A percentile compares a stretch with the other conserved stretches of the same genome.
Evolutionary conservation across 257 asterid species (phyloP).

Genomic region (Ilex asprella): DNA sequence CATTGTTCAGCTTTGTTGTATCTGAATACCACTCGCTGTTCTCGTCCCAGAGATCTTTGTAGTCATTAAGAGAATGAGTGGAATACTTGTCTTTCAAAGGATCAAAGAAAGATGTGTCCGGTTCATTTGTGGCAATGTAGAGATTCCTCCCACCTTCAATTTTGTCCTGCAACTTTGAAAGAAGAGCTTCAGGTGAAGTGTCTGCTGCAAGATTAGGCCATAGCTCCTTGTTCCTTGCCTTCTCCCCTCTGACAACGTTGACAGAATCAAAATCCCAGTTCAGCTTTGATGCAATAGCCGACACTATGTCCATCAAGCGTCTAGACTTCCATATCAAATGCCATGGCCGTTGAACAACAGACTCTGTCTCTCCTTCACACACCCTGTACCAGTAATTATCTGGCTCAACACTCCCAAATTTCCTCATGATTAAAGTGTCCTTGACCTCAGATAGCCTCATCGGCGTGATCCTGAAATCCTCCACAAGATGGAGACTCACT

Average conservation of each 20-base stretch:
- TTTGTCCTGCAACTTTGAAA: constrained; percentile 36
- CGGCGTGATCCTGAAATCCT: constrained; percentile 56
- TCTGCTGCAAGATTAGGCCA: constrained; percentile 74
- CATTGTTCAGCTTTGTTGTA: constrained; percentile 52
- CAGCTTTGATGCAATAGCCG: constrained; percentile 54
- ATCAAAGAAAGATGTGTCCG: constrained; percentile 37
- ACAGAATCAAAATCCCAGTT: constrained; percentile 74
- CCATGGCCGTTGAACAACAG: constrained; percentile 69
- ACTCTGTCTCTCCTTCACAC: constrained; percentile 67
- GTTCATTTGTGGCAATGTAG: constrained; percentile 60
- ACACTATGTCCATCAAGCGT: constrained; percentile 52
- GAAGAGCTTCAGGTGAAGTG: constrained; percentile 50
- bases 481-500: constrained; percentile 60
- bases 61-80: constrained; percentile 67
- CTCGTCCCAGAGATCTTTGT: constrained; percentile 65
- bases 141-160: constrained; percentile 53
- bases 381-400: constrained; percentile 78
- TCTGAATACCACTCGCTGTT: constrained; percentile 73
- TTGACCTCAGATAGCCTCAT: constrained; percentile 46
- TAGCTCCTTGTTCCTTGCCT: constrained; percentile 38
- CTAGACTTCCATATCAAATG: constrained; percentile 57
- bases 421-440: constrained; percentile 64
- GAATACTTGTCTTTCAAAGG: constrained; percentile 68
- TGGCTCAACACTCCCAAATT: constrained; percentile 64
- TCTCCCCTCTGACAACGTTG: constrained; percentile 69